Evolutionary conservation across 352 stramenopile genomes (phyloP), one percentile per base, ranked within the genome.

Genomic region (Phytophthora niederhauseri): DNA sequence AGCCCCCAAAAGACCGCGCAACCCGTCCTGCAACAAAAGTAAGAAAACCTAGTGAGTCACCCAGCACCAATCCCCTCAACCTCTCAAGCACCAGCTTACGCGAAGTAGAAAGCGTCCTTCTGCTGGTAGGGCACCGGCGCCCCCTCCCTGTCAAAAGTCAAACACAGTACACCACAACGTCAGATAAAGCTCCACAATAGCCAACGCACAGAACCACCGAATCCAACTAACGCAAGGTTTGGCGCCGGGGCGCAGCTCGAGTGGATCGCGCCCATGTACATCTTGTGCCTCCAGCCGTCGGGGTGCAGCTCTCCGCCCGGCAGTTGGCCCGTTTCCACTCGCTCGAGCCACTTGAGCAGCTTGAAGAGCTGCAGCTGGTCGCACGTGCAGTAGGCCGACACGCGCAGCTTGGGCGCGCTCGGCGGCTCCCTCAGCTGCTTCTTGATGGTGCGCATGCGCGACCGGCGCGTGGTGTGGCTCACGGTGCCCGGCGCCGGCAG

Each of bases 1-100:
- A 97, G 82, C 3, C 92, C 92, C 93, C 93, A 98, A 57, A 97
- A 96, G 3, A 98, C 93, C 6, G 86, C 84, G 68, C 90, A 97
- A 15, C 93, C 92, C 54, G 84, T 93, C 8, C 83, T 92, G 49
- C 30, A 41, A 41, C 5, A 41, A 41, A 41, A 41, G 11, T 73
- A 14, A 43, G 24, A 20, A 57, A 31, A 2, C 15, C 15, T 36
- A 75, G 51, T 41, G 12, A 24, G 19, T 19, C 20, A 50, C 3
- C 6, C 38, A 36, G 28, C 28, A 61, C 11, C 34, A 54, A 17
- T 11, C 26, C 34, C 17, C 15, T 19, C 24, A 60, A 9, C 19
- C 20, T 34, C 17, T 19, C 15, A 36, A 61, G n/a, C 45, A 68
- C 12, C 43, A 59, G 30, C 84, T 19, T 72, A 94, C 85, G 80